These are phyloP conservation scores for Abrus precatorius DNA, from an alignment of 306 rosid species.

Conservation along the genomic window DNA sequence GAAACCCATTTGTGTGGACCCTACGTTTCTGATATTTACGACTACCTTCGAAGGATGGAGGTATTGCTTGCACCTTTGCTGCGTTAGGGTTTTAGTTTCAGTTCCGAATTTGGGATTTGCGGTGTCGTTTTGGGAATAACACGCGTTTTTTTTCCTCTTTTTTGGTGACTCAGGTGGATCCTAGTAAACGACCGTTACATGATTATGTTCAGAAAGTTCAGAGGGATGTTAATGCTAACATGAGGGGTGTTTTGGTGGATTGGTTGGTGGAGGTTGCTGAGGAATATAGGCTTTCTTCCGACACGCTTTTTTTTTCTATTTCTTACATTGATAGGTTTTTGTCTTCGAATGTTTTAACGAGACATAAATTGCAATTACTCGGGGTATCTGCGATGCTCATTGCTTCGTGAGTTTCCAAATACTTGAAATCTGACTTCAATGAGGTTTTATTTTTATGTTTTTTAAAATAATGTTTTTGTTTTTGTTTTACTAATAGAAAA, in stretches of 20 bases:
- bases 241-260: conserved; percentile 86
- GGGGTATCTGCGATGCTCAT: conserved; percentile 86
- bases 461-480: not conserved
- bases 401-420: conserved; percentile 75
- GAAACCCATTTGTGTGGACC: conserved; percentile 74
- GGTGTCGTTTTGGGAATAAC: not conserved
- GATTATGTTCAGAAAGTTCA: conserved; percentile 75
- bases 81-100: conserved; percentile 25
- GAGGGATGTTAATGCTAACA: conserved; percentile 71
- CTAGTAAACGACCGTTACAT: conserved; percentile 68
- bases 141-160: not conserved
- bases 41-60: conserved; percentile 79
- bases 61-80: conserved; percentile 35
- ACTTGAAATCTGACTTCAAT: not conserved
- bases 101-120: not conserved
- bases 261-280: conserved; percentile 97
- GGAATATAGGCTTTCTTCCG: conserved; percentile 81
- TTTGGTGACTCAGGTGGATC: conserved; percentile 61
- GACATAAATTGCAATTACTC: conserved; percentile 70
- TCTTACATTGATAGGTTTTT: conserved; percentile 74
- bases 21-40: conserved; percentile 74
- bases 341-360: conserved; percentile 58
- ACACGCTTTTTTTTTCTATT: conserved; percentile 71
- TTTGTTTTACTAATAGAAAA: conserved; percentile 57
- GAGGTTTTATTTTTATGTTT: not conserved